These are phyloP conservation scores for Aspergillus quadricinctus DNA, from an alignment of 2,329 filamentous ascomycete species.

Conservation along the genomic window DNA sequence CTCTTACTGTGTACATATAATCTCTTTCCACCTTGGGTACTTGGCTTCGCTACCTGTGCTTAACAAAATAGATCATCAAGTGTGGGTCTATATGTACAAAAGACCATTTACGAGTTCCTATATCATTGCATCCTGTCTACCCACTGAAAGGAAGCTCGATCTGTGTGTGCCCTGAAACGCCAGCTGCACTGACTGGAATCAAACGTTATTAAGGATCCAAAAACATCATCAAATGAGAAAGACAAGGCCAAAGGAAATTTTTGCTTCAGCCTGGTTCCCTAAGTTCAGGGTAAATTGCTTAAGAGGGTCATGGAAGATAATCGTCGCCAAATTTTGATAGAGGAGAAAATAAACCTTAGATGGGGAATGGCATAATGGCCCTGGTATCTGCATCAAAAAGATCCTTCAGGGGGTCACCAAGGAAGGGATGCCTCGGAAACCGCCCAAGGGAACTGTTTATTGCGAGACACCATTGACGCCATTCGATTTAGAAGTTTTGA, in stretches of 20 bases:
- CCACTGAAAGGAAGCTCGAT: background rate
- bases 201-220: background rate
- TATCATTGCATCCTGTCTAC: background rate
- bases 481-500: constrained; percentile 27
- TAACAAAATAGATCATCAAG: constrained; percentile 7
- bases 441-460: constrained; percentile 10
- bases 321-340: constrained; percentile 3
- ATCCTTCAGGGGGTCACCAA: constrained; percentile 2
- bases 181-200: background rate
- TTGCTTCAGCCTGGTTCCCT: background rate
- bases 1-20: constrained; percentile 33
- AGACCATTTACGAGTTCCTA: background rate
- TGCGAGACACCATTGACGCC: constrained; percentile 23
- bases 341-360: constrained; percentile 4
- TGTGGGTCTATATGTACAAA: constrained; percentile 3
- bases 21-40: constrained; percentile 6
- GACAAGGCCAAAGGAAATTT: background rate
- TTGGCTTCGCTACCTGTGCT: background rate
- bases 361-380: constrained; percentile 4
- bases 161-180: background rate
- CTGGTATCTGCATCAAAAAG: constrained; percentile 17
- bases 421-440: constrained; percentile 7
- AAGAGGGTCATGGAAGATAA: background rate
- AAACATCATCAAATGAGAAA: background rate
- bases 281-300: background rate